Evolutionary conservation across 768 basidiomycete species (phyloP), one percentile per base, ranked within the genome.

Genomic region (Candolleomyces eurysporus): DNA sequence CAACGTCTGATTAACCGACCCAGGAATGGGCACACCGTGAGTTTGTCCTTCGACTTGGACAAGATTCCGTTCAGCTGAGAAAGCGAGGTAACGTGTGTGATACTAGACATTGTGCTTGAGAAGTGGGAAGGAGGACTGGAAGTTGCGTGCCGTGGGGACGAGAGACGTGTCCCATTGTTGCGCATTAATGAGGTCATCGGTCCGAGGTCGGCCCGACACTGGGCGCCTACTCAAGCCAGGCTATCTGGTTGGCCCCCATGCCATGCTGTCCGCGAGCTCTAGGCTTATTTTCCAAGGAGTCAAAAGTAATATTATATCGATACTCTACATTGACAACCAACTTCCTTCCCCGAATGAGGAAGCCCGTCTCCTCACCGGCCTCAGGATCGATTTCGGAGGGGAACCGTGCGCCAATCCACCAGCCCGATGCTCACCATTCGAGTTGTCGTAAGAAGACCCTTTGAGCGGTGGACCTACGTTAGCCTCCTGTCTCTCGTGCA

Each of bases 41-140:
- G 70, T 69, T 90, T 91, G 57, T 83, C 80, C 61, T 80, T 81
- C 3, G 84, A 83, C 66, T 82, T 81, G 7, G 80, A 78, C 30
- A 92, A 71, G 48, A 90, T 78, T 7, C 71, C 72, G 56, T 88
- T 80, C 59, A 93, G 81, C 60, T 91, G 82, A 6, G 85, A 76
- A n/a, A 84, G 70, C 16, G 89, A 89, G 10, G 76, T 77, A 21
- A 92, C 66, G 67, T 90, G 84, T 5, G 82, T 85, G 60, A 89
- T 83, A n/a, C n/a, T n/a, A 26, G 26, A 26, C 26, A 26, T 26
- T 26, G 26, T 26, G 26, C 26, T 26, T 26, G 26, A 26, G 19
- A 7, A 55, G n/a, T 36, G 4, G 9, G 22, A 32, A 48, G 26
- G 39, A 50, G 55, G 42, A 17, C 22, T 46, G 46, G 26, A 39